Conservation (phyloP, 208 protist species). For the Trypanosoma mega region DNA sequence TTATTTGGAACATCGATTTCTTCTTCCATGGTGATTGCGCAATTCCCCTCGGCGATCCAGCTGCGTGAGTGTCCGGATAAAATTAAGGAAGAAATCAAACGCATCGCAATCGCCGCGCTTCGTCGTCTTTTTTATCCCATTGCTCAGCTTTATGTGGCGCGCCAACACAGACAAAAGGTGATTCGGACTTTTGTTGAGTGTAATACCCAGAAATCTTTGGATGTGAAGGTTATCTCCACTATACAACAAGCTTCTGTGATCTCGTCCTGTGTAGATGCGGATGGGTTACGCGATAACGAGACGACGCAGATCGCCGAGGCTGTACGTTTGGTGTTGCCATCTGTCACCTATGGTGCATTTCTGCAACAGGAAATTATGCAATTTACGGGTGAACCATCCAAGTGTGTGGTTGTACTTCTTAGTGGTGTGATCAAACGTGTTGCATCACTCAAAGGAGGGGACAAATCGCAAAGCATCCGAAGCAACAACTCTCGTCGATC, state of each 20-base stretch:
- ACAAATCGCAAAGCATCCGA: not conserved
- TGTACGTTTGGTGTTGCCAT: not conserved
- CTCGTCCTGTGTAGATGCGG: not conserved
- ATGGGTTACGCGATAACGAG: not conserved
- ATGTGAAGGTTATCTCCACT: constrained; percentile 25
- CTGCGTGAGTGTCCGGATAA: constrained; percentile 22
- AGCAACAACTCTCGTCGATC: not conserved
- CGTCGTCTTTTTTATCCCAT: constrained; percentile 47
- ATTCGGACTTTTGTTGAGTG: constrained; percentile 20
- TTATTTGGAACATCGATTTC: too few species aligned
- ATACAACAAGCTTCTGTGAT: constrained; percentile 41
- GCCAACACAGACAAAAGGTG: constrained; percentile 24
- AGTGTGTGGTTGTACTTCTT: constrained; percentile 64
- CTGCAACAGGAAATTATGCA: constrained; percentile 58
- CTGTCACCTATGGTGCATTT: constrained; percentile 27
- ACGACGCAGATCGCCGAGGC: not conserved
- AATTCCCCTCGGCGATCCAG: constrained; percentile 20
- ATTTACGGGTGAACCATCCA: constrained; percentile 59
- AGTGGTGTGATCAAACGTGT: constrained; percentile 33
- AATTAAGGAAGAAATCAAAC: constrained; percentile 43
- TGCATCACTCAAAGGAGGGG: not conserved
- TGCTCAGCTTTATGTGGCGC: constrained; percentile 23
- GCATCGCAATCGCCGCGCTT: constrained; percentile 43
- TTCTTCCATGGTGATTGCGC: not conserved
- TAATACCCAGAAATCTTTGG: constrained; percentile 18